These are phyloP conservation scores for Crataegus laevigata DNA, from an alignment of 306 rosid genomes.

Conservation along the genomic window DNA sequence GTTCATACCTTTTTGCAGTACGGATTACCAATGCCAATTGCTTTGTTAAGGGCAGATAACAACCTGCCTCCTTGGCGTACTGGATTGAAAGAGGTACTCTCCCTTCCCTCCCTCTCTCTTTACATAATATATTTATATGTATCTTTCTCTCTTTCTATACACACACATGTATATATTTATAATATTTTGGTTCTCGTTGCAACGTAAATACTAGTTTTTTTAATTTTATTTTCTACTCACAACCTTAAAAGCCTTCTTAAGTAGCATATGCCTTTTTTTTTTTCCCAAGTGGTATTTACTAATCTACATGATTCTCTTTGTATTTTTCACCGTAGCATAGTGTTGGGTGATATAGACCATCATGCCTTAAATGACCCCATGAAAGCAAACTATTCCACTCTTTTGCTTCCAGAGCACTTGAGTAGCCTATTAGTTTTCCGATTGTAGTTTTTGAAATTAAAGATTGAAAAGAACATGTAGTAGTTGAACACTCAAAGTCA, in stretches of 20 bases:
- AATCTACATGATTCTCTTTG: neutral
- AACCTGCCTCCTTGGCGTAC: conserved; percentile 97
- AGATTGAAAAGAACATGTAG: neutral
- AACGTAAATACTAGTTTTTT: neutral
- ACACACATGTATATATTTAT: neutral
- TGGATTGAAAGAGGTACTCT: conserved; percentile 71
- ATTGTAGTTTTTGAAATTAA: neutral
- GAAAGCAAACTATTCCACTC: neutral
- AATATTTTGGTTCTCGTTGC: neutral
- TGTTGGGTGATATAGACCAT: neutral
- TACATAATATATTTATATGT: too few species aligned
- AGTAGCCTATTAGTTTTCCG: neutral
- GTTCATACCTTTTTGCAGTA: conserved; percentile 53
- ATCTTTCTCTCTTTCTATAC: too few species aligned
- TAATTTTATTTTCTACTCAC: neutral
- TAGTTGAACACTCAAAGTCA: neutral
- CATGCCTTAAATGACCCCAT: neutral
- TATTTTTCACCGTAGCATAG: neutral
- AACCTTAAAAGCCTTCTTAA: neutral
- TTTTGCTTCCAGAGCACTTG: neutral
- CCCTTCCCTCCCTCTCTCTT: neutral
- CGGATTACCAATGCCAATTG: conserved; percentile 72
- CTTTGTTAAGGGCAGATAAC: conserved; percentile 86
- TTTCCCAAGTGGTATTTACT: neutral
- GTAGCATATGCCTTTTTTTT: neutral